These are phyloP conservation scores for Ophiosphaerella herpotricha DNA, from an alignment of 2,329 filamentous ascomycete genomes.

Conservation along the genomic window DNA sequence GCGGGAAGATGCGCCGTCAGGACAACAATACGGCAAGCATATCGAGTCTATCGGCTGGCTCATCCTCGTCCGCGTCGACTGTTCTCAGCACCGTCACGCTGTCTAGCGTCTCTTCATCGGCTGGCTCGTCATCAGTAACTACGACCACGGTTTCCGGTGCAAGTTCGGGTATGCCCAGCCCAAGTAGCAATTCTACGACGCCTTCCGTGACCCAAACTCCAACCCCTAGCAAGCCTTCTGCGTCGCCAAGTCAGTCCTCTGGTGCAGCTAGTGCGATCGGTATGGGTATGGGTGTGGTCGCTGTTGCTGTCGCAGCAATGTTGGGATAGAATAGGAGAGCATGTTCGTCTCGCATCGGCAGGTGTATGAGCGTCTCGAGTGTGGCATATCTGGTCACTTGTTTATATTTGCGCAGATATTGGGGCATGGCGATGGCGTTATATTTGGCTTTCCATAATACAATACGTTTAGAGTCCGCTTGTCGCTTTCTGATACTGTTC, in stretches of 20 bases:
- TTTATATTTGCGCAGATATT: too few relatives aligned
- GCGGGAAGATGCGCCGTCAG: neutral
- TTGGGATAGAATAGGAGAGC: neutral
- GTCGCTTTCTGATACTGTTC: too few relatives aligned
- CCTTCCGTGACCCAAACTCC: neutral
- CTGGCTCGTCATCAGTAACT: neutral
- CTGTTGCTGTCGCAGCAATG: neutral
- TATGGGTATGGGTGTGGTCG: conserved; percentile 1
- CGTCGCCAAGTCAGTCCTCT: neutral
- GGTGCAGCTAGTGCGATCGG: neutral
- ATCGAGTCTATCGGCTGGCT: neutral
- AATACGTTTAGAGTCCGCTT: too few relatives aligned
- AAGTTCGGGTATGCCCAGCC: conserved; percentile 2
- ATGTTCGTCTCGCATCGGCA: too few relatives aligned
- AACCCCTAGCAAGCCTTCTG: neutral
- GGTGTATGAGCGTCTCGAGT: too few relatives aligned
- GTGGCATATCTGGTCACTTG: too few relatives aligned
- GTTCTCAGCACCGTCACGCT: neutral
- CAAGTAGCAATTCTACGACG: conserved; percentile 7
- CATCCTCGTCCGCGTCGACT: neutral
- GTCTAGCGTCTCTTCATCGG: neutral
- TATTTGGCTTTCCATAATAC: too few relatives aligned
- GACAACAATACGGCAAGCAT: conserved; percentile 1
- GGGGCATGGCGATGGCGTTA: too few relatives aligned
- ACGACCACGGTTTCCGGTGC: conserved; percentile 3